phyloP scores from a whole-genome alignment of 1,139 yeast genomes.

The Magnusiomyces suaveolens region DNA sequence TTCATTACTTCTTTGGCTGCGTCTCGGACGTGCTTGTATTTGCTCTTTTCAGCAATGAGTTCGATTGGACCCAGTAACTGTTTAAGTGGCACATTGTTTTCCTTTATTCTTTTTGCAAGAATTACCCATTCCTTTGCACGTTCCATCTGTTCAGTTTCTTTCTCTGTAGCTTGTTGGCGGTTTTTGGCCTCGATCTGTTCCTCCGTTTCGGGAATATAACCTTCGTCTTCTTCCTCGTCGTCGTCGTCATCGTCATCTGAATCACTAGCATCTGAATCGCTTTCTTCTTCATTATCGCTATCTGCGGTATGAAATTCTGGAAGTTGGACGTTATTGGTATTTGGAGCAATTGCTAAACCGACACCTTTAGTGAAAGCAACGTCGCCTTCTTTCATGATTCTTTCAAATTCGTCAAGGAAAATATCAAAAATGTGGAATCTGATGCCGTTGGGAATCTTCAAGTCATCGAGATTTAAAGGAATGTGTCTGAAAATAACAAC shows the following conservation, averaged over 20 bases:
- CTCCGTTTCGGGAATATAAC: slow-evolving; percentile 5
- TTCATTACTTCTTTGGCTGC: slow-evolving; percentile 59
- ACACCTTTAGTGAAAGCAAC: slow-evolving; percentile 3
- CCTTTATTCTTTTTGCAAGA: slow-evolving; percentile 28
- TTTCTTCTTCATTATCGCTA: slow-evolving; percentile 23
- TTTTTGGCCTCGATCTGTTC: slow-evolving; percentile 20
- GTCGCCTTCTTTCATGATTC: slow-evolving; percentile 40
- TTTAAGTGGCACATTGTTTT: slow-evolving; percentile 42
- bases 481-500: slow-evolving; percentile 32
- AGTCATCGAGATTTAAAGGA: slow-evolving; percentile 30
- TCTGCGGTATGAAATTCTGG: slow-evolving; percentile 6
- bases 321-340: slow-evolving; percentile 19
- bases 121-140: slow-evolving; percentile 18
- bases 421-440: slow-evolving; percentile 82
- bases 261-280: slow-evolving; percentile 22
- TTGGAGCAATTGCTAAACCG: background rate
- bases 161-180: slow-evolving; percentile 27
- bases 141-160: slow-evolving; percentile 15
- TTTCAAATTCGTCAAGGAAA: slow-evolving; percentile 73
- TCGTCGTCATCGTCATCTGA: slow-evolving; percentile 20
- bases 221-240: slow-evolving; percentile 3
- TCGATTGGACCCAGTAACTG: slow-evolving; percentile 51
- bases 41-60: slow-evolving; percentile 41
- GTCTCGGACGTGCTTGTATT: slow-evolving; percentile 55
- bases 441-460: slow-evolving; percentile 60